phyloP scores from a whole-genome alignment of 768 basidiomycete genomes.

The Baorangia bicolor region DNA sequence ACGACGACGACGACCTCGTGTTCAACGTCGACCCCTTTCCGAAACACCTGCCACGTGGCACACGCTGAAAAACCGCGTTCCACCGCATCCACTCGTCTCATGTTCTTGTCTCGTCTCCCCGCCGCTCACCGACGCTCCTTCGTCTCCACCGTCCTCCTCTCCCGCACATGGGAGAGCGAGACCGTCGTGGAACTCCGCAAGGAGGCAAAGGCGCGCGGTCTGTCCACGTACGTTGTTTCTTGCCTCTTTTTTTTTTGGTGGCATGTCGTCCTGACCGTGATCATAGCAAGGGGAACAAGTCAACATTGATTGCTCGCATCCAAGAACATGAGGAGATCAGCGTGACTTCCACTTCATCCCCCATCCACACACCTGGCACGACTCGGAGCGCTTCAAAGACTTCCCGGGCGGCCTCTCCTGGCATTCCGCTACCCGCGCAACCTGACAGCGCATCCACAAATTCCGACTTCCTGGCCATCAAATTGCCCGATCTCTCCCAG shows the following conservation, averaged over 20 bases:
- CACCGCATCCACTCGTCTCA: not conserved
- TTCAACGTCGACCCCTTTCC: not conserved
- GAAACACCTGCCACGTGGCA: conserved; percentile 2
- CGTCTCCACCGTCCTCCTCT: conserved; percentile 57
- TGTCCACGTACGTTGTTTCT: conserved; percentile 47
- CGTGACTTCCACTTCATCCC: conserved; percentile 13
- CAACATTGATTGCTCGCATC: conserved; percentile 52
- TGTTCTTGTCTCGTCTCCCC: conserved; percentile 19
- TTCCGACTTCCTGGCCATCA: conserved; percentile 44
- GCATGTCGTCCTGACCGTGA: conserved; percentile 8
- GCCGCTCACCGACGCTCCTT: conserved; percentile 32
- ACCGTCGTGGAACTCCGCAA: conserved; percentile 48
- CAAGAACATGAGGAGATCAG: conserved; percentile 46
- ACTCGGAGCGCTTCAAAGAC: conserved; percentile 29
- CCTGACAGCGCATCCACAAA: conserved; percentile 13
- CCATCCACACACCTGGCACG: conserved; percentile 12
- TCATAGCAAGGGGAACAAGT: conserved; percentile 58
- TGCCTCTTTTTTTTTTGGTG: not conserved
- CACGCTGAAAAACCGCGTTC: not conserved
- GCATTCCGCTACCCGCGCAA: conserved; percentile 41
- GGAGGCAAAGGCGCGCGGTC: conserved; percentile 54
- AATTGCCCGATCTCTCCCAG: conserved; percentile 54
- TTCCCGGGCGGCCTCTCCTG: conserved; percentile 37
- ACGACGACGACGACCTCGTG: conserved; percentile 6
- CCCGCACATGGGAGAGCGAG: conserved; percentile 55